Percentiles rank a stretch among this genome's conserved stretches.
These are phyloP conservation scores for Bullera alba DNA, from an alignment of 768 basidiomycete genomes.

Conservation along the genomic window DNA sequence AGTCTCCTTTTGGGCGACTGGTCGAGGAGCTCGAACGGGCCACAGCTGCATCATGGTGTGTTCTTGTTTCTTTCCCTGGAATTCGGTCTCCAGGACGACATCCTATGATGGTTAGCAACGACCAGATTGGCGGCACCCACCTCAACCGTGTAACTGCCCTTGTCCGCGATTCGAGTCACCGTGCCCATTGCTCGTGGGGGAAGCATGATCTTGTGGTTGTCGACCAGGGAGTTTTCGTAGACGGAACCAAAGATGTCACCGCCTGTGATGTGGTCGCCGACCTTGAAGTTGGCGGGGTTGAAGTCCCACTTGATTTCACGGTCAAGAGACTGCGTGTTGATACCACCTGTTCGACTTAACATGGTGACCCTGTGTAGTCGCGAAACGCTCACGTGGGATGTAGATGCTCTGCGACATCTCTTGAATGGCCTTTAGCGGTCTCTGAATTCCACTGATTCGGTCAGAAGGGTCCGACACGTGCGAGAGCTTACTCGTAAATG, in stretches of 20 bases:
- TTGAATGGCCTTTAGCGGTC: slow-evolving; percentile 83
- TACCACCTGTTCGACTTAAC: slow-evolving; percentile 56
- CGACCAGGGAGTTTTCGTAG: slow-evolving; percentile 92
- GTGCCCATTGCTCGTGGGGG: slow-evolving; percentile 89
- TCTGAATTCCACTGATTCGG: slow-evolving; percentile 64
- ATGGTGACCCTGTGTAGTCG: background rate
- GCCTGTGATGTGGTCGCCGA: slow-evolving; percentile 94
- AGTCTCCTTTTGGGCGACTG: slow-evolving; percentile 88
- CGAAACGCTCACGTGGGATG: slow-evolving; percentile 58
- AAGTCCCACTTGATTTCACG: slow-evolving; percentile 91
- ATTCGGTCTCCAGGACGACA: slow-evolving; percentile 91
- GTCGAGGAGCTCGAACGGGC: slow-evolving; percentile 97
- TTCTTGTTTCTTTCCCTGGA: slow-evolving; percentile 85
- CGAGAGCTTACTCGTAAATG: slow-evolving; percentile 69
- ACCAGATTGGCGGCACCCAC: slow-evolving; percentile 48
- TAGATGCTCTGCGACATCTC: slow-evolving; percentile 98
- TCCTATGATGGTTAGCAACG: slow-evolving; percentile 55
- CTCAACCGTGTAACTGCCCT: slow-evolving; percentile 84
- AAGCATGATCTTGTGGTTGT: slow-evolving; percentile 97
- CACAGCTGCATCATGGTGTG: slow-evolving; percentile 97
- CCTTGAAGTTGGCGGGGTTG: slow-evolving; percentile 70
- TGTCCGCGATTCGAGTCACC: slow-evolving; percentile 85
- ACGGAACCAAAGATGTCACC: slow-evolving; percentile 94
- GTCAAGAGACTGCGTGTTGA: slow-evolving; percentile 92
- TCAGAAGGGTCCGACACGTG: background rate